A percentile compares a stretch with the other conserved stretches of the same genome.
These are phyloP conservation scores for Pterulicium gracile DNA, from an alignment of 1,284 basidiomycete genomes.

Conservation along the genomic window DNA sequence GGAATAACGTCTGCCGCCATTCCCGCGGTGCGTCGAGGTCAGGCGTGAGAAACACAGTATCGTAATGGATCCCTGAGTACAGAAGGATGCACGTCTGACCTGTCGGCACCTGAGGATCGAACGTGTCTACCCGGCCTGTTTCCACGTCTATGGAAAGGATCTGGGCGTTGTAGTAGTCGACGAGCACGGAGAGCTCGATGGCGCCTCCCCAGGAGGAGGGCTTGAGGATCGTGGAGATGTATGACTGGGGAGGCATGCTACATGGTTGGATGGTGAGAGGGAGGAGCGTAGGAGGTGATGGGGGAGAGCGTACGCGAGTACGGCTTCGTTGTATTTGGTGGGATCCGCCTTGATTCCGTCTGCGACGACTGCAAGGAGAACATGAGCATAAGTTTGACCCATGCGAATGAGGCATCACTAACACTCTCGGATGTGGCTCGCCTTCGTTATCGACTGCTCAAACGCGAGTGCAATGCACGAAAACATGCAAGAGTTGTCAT, in stretches of 20 bases:
- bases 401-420: not conserved
- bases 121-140: conserved; percentile 81
- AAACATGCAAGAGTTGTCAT: conserved; percentile 92
- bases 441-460: conserved; percentile 65
- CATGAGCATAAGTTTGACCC: not conserved
- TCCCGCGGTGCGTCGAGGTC: conserved; percentile 61
- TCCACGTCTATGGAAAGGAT: conserved; percentile 88
- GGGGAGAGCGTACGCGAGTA: conserved; percentile 55
- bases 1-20: conserved; percentile 85
- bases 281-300: conserved; percentile 5
- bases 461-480: conserved; percentile 78
- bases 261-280: not conserved
- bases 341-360: conserved; percentile 66
- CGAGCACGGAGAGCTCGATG: conserved; percentile 79
- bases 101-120: conserved; percentile 38
- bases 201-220: conserved; percentile 88
- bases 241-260: conserved; percentile 59
- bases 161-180: conserved; percentile 72
- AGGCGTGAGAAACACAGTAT: conserved; percentile 79
- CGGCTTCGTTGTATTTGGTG: conserved; percentile 69
- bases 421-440: conserved; percentile 58
- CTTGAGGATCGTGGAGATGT: conserved; percentile 72
- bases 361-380: conserved; percentile 53
- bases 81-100: conserved; percentile 53
- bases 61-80: conserved; percentile 94